Percentiles rank a stretch among this genome's conserved stretches.
These are phyloP conservation scores for Pestalotiopsis sp. DNA, from an alignment of 2,329 filamentous ascomycete genomes.

Conservation along the genomic window DNA sequence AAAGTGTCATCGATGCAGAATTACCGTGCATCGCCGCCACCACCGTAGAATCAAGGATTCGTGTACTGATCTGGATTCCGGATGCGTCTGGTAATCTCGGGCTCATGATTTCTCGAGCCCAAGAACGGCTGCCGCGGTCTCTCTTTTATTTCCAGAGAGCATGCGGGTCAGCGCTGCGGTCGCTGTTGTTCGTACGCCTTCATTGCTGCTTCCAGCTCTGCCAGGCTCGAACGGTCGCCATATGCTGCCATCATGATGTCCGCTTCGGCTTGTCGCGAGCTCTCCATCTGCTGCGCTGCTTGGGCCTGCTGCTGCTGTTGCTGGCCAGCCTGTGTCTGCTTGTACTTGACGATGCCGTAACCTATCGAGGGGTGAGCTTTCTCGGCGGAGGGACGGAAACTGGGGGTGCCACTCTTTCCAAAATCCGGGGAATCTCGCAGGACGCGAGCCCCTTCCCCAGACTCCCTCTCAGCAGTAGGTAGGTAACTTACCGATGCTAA, in stretches of 20 bases:
- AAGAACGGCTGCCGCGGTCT: neutral
- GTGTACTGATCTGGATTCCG: neutral
- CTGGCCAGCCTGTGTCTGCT: conserved; percentile 21
- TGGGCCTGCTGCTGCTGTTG: conserved; percentile 21
- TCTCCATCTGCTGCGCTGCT: conserved; percentile 30
- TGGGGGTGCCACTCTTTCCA: neutral
- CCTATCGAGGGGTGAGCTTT: conserved; percentile 16
- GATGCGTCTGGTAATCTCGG: neutral
- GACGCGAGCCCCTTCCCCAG: neutral
- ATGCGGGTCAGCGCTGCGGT: neutral
- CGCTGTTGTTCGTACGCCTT: conserved; percentile 40
- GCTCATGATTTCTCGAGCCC: neutral
- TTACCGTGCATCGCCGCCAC: neutral
- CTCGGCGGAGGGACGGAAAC: neutral
- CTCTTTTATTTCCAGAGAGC: neutral
- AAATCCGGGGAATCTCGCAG: neutral
- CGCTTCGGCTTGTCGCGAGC: conserved; percentile 28
- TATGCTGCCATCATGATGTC: conserved; percentile 50
- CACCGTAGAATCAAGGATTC: neutral
- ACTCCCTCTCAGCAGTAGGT: neutral
- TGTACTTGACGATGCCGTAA: conserved; percentile 31
- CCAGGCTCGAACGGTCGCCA: conserved; percentile 49
- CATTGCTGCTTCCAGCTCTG: conserved; percentile 50
- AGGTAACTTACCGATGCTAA: conserved; percentile 30
- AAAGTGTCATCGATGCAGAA: neutral